Evolutionary conservation across 2,329 filamentous ascomycete species (phyloP).

Genomic region (Aotearoamyces nothofagi): DNA sequence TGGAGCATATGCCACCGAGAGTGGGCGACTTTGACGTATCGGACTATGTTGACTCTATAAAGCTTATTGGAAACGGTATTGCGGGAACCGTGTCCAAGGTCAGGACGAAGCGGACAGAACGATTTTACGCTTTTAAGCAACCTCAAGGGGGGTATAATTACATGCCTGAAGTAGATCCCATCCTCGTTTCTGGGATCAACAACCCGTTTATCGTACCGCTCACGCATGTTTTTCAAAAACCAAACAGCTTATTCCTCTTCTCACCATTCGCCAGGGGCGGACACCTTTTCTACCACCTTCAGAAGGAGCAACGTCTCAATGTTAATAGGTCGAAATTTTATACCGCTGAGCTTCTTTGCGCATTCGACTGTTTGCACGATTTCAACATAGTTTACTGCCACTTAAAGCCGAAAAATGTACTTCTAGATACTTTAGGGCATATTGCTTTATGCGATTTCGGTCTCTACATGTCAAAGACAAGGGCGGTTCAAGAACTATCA

Average conservation of each 20-base stretch:
- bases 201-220: conserved; percentile 95
- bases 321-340: conserved; percentile 91
- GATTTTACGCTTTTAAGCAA: conserved; percentile 92
- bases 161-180: conserved; percentile 85
- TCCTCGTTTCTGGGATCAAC: conserved; percentile 90
- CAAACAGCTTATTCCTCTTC: conserved; percentile 90
- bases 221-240: conserved; percentile 95
- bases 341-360: conserved; percentile 82
- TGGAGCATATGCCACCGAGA: conserved; percentile 75
- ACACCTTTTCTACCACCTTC: conserved; percentile 86
- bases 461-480: conserved; percentile 95
- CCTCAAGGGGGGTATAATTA: conserved; percentile 96
- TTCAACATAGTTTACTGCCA: conserved; percentile 97
- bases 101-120: conserved; percentile 84
- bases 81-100: conserved; percentile 98
- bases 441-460: conserved; percentile 96
- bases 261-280: conserved; percentile 91
- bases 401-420: conserved; percentile 76
- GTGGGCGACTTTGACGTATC: conserved; percentile 89
- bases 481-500: conserved; percentile 91
- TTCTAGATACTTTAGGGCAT: conserved; percentile 88
- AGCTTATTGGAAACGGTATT: conserved; percentile 88
- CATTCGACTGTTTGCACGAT: conserved; percentile 81
- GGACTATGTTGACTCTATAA: too few species aligned
- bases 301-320: conserved; percentile 88